Evolutionary conservation across 169 alveolate species (phyloP).

Genomic region (Cystoisospora suis): DNA sequence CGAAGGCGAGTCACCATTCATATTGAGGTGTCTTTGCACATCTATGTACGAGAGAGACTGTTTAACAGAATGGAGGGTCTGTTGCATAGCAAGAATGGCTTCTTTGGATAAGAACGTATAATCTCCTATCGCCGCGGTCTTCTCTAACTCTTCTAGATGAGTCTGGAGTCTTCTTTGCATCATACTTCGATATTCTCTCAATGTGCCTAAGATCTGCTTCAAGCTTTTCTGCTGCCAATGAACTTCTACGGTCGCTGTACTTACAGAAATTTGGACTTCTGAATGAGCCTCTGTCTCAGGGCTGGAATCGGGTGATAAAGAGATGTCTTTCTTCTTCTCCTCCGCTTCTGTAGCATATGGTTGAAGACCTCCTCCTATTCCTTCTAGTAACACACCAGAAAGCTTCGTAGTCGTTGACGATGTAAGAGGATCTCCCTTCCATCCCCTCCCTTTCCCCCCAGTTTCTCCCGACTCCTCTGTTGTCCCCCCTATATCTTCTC

Average conservation of each 20-base stretch:
- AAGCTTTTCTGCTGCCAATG: constrained; percentile 72
- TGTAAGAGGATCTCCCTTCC: constrained; percentile 14
- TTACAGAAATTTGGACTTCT: constrained; percentile 55
- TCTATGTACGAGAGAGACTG: constrained; percentile 53
- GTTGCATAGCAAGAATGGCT: constrained; percentile 59
- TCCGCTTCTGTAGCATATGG: constrained; percentile 6
- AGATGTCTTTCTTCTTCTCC: too few species aligned
- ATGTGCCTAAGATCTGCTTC: constrained; percentile 40
- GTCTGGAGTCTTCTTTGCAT: constrained; percentile 38
- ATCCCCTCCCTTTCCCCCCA: too few species aligned
- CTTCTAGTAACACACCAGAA: too few species aligned
- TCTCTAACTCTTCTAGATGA: constrained; percentile 44
- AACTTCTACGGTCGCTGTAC: constrained; percentile 64
- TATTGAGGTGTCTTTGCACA: constrained; percentile 4
- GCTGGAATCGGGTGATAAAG: neutral
- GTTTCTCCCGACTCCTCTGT: too few species aligned
- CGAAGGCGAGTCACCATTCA: too few species aligned
- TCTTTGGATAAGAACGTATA: constrained; percentile 52
- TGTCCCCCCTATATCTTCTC: too few species aligned
- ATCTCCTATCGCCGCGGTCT: constrained; percentile 54
- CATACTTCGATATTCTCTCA: constrained; percentile 27
- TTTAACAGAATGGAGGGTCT: constrained; percentile 54
- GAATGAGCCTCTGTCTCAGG: neutral
- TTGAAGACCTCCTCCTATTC: too few species aligned
- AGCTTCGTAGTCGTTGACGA: too few species aligned